Evolutionary conservation across 139 green algal genomes (phyloP), one percentile per base, ranked within the genome.

Genomic region (Chlorella sp.): DNA sequence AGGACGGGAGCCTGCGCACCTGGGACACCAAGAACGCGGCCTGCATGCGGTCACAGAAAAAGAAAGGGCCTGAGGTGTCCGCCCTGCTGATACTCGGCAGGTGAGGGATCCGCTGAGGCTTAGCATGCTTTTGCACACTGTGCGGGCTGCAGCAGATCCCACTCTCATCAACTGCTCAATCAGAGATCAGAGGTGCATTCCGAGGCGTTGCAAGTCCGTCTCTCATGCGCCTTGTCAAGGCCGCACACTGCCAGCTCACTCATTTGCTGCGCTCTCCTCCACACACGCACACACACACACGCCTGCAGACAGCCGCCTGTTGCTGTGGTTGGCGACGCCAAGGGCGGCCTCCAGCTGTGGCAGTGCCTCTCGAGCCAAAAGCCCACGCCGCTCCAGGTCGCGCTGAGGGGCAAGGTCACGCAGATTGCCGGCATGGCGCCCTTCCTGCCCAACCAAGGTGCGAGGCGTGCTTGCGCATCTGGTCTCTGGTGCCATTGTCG

Each of bases 61-160:
- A 84, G 74, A 72, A 72, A 26, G 49, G 66, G n/a, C 50, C 71
- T 31, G 79, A 84, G 74, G 71, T 81, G 1, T 70, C 71, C 0
- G 74, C 79, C 33, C 30, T 84, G 49, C 42, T 36, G 50, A 51
- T 74, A 26, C 29, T 81, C 51, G 35, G 49, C 35, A 71, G 76
- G 76, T 81, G 49, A 33, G 74, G 61, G 0, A 42, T 26, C 35
- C 31, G n/a, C n/a, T n/a, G n/a, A n/a, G n/a, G n/a, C n/a, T n/a
- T n/a, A n/a, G n/a, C n/a, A n/a, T n/a, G n/a, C n/a, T n/a, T n/a
- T n/a, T n/a, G n/a, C n/a, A n/a, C n/a, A n/a, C n/a, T n/a, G n/a
- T n/a, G n/a, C n/a, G n/a, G n/a, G n/a, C n/a, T n/a, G n/a, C n/a
- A n/a, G n/a, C n/a, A n/a, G n/a, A n/a, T n/a, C n/a, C n/a, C n/a